These are phyloP conservation scores for Ophiostoma triangulosporum DNA, from an alignment of 2,329 filamentous ascomycete species.

Conservation along the genomic window DNA sequence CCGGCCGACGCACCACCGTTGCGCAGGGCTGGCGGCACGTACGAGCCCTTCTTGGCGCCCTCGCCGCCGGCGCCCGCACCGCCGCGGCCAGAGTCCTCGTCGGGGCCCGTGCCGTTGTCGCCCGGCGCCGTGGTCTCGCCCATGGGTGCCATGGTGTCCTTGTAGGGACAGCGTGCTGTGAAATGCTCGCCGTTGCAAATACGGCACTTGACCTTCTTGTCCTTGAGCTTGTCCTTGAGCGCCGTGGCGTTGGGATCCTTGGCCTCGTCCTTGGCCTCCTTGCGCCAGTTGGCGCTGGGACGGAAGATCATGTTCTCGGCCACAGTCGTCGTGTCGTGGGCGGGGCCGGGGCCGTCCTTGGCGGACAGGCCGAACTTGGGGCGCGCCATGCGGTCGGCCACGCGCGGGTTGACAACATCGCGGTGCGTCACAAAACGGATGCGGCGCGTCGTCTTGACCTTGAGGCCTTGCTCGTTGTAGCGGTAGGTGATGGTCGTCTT, in stretches of 20 bases:
- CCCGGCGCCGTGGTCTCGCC: conserved; percentile 44
- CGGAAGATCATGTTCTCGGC: conserved; percentile 98
- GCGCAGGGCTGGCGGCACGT: conserved; percentile 87
- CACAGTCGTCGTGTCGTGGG: conserved; percentile 72
- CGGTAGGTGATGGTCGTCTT: conserved; percentile 88
- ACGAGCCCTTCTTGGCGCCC: conserved; percentile 60
- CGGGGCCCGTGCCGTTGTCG: conserved; percentile 42
- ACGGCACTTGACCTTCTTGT: conserved; percentile 99
- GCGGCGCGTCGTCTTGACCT: conserved; percentile 92
- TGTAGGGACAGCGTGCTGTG: conserved; percentile 97
- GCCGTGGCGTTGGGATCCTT: conserved; percentile 58
- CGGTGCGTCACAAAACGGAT: conserved; percentile 86
- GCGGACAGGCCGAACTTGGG: conserved; percentile 83
- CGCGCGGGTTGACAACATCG: conserved; percentile 89
- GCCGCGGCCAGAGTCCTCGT: conserved; percentile 26
- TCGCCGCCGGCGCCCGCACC: conserved; percentile 37
- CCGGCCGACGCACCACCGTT: conserved; percentile 55
- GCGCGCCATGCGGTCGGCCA: conserved; percentile 90
- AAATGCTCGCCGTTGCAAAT: conserved; percentile 99
- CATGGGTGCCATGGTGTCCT: conserved; percentile 94
- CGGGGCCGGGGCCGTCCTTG: conserved; percentile 71
- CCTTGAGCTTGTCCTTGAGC: conserved; percentile 76
- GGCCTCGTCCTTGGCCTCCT: conserved; percentile 67
- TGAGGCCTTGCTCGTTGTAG: conserved; percentile 85
- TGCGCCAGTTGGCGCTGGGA: conserved; percentile 86